Evolutionary conservation across 495 filamentous ascomycete genomes (phyloP), one percentile per base, ranked within the genome.

Genomic region (Lepidopterella palustris): DNA sequence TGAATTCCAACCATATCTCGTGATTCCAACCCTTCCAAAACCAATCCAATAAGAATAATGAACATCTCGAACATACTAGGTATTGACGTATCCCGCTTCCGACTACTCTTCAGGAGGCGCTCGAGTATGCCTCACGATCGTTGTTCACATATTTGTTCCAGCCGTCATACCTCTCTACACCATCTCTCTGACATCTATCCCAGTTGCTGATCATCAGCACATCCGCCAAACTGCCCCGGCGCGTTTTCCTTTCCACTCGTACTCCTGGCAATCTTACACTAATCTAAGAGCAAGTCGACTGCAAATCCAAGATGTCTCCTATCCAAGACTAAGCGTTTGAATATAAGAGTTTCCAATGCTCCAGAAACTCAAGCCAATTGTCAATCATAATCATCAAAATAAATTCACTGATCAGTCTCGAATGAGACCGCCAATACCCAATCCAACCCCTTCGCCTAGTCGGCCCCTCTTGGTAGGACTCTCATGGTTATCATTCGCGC

Each of bases 341-440:
- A 42, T 15, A 42, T 42, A 42, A 18, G 20, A 1, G n/a, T 25
- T 27, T 50, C 23, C 47, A 27, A 50, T 24, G 20, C 47, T 50
- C 47, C 47, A 50, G 4, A 26, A 27, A 25, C 47, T 18, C 47
- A 18, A 26, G 26, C 21, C 8, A 25, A 55, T 61, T 51, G 28
- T 55, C 32, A 61, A 13, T 55, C 58, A 35, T 55, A 45, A n/a
- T 24, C 5, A 21, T 57, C 27, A 26, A 50, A 52, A 23, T 5
- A 15, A 51, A 5, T 42, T 18, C 32, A 23, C 40, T 32, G 35
- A 26, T 57, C 39, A 63, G 11, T 67, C 64, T 15, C 64, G 52
- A 24, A 67, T 24, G 20, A 73, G 39, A 13, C 69, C 71, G 45
- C 63, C 68, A 55, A 74, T 74, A 2, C 72, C 72, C 47, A 74